Conservation (phyloP, 148 eudicot species). For the Silene conica region DNA sequence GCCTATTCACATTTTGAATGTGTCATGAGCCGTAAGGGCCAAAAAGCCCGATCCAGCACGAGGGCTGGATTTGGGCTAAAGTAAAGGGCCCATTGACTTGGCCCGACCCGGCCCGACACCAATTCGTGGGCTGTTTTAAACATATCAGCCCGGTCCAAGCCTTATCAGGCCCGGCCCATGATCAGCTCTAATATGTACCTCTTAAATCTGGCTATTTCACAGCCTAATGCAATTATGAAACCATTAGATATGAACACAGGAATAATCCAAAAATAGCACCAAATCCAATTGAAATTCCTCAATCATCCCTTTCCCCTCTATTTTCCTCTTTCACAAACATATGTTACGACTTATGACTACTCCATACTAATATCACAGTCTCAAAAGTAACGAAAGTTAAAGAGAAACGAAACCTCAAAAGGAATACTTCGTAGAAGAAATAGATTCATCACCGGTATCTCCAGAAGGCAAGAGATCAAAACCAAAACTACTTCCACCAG, state of each 20-base stretch:
- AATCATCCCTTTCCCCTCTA: background rate
- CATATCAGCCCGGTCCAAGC: no score
- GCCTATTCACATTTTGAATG: no score
- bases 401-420: slow-evolving; percentile 55
- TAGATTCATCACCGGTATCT: slow-evolving; percentile 57
- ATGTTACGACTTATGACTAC: background rate
- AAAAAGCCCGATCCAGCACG: no score
- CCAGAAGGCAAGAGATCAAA: slow-evolving; percentile 57
- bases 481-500: slow-evolving; percentile 7
- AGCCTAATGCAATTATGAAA: background rate
- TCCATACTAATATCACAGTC: background rate
- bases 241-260: no score
- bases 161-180: no score
- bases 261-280: background rate
- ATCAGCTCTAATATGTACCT: no score
- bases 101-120: no score
- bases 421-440: slow-evolving; percentile 57
- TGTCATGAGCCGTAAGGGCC: no score
- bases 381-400: background rate
- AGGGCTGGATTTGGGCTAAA: no score
- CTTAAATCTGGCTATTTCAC: background rate
- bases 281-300: background rate
- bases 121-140: no score
- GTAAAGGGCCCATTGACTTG: no score
- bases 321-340: background rate